Evolutionary conservation across 1,284 basidiomycete species (phyloP), one percentile per base, ranked within the genome.

Genomic region (Schizophyllum amplum): DNA sequence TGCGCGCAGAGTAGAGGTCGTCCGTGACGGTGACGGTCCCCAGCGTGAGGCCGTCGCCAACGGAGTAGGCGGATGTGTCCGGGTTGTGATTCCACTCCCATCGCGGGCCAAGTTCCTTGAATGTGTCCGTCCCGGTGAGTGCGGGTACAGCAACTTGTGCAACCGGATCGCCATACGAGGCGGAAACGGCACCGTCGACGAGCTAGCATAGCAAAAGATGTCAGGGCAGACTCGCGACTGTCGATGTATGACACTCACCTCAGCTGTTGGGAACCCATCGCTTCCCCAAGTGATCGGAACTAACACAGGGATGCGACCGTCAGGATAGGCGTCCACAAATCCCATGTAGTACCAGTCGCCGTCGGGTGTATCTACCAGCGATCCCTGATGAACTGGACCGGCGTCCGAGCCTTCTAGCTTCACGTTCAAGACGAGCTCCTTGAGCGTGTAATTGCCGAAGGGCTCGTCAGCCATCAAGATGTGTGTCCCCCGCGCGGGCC

Each of bases 31-130:
- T 63, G 17, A 60, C 64, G 4, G 66, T 64, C 24, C 60, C 54
- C n/a, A 67, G 61, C 27, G 60, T 58, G n/a, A 68, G 62, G 26
- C 65, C 66, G 21, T 59, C 59, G 47, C 58, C 61, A 50, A 63
- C 58, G 20, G 62, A 59, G 59, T 61, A 66, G 27, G 59, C 60
- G 24, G 60, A 54, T 17, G 55, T 64, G 54, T 66, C 64, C 9
- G 67, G 66, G 54, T 66, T 65, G 57, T 67, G 66, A 56, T 68
- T 66, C 67, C 66, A 68, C 53, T 67, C 66, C 64, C 66, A 67
- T 47, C 63, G 56, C 24, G 60, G 63, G 21, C 61, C 57, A 22
- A 68, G 52, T 11, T 61, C 50, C 5, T 60, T 57, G 60, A 67
- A 66, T 7, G 25, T 56, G 52, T 66, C 65, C 23, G 60, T 54